Conservation (phyloP, 2,329 filamentous ascomycete species). For the Iodosphaeria phyllophila region DNA sequence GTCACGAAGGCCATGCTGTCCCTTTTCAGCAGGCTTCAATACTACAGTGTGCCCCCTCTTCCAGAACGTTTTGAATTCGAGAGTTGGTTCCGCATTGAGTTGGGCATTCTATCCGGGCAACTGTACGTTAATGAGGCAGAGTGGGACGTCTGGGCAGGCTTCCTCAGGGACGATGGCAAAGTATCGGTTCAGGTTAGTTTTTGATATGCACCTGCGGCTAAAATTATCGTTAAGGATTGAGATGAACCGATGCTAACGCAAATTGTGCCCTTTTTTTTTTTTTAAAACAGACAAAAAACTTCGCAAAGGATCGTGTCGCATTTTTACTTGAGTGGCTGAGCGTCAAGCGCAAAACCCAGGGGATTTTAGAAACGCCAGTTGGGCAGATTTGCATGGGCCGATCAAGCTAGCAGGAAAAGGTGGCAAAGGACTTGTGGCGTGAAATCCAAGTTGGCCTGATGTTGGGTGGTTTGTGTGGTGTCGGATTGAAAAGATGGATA, state of each 20-base stretch:
- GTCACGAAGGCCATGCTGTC: slow-evolving; percentile 39
- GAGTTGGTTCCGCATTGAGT: slow-evolving; percentile 32
- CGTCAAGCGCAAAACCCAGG: not conserved
- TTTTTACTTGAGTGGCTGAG: slow-evolving; percentile 1
- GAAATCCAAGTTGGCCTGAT: too few relatives aligned
- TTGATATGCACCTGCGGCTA: too few relatives aligned
- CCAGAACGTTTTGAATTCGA: slow-evolving; percentile 22
- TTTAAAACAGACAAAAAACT: too few relatives aligned
- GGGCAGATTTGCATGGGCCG: slow-evolving; percentile 1
- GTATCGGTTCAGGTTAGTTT: not conserved
- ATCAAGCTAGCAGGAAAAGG: too few relatives aligned
- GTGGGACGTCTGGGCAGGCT: not conserved
- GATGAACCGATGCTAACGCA: too few relatives aligned
- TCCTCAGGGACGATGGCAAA: not conserved
- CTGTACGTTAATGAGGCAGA: slow-evolving; percentile 31
- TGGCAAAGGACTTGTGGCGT: too few relatives aligned
- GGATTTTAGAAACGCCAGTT: slow-evolving; percentile 1
- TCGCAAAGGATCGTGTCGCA: not conserved
- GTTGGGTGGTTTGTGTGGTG: too few relatives aligned
- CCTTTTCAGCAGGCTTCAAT: slow-evolving; percentile 35
- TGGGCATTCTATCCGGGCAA: slow-evolving; percentile 41
- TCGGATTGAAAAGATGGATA: too few relatives aligned
- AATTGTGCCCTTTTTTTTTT: too few relatives aligned
- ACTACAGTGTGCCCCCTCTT: slow-evolving; percentile 30
- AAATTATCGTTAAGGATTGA: too few relatives aligned